Percentiles rank a stretch among this genome's conserved stretches.
Evolutionary conservation across 306 rosid species (phyloP).

Genomic region (Psophocarpus tetragonolobus): DNA sequence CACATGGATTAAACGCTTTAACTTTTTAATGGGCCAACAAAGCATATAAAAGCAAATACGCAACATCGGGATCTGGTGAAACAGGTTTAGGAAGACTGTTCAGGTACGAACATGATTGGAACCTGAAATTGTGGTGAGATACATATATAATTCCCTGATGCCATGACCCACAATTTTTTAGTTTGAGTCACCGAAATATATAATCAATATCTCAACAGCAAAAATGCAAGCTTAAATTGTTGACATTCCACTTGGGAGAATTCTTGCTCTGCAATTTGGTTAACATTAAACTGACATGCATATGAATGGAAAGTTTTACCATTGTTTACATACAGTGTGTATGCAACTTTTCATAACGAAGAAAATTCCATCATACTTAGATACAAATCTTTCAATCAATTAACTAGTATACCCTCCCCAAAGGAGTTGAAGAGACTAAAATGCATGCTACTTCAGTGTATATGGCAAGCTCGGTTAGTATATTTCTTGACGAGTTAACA

Average conservation of each 20-base stretch:
- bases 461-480: neutral
- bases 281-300: neutral
- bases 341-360: neutral
- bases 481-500: neutral
- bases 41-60: conserved; percentile 43
- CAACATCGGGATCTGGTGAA: conserved; percentile 58
- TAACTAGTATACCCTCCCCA: neutral
- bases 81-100: conserved; percentile 34
- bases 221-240: neutral
- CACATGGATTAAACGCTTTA: conserved; percentile 59
- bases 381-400: neutral
- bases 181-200: neutral
- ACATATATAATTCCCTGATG: neutral
- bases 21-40: conserved; percentile 50
- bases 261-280: conserved; percentile 17
- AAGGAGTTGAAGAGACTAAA: neutral
- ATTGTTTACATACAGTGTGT: neutral
- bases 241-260: neutral
- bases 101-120: conserved; percentile 45
- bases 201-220: neutral
- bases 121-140: conserved; percentile 28
- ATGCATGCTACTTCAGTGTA: neutral
- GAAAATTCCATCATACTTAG: neutral
- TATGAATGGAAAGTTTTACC: neutral
- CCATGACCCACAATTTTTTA: conserved; percentile 8